Evolutionary conservation across 1,284 basidiomycete genomes (phyloP).

Genomic region (Moesziomyces globuligerus): DNA sequence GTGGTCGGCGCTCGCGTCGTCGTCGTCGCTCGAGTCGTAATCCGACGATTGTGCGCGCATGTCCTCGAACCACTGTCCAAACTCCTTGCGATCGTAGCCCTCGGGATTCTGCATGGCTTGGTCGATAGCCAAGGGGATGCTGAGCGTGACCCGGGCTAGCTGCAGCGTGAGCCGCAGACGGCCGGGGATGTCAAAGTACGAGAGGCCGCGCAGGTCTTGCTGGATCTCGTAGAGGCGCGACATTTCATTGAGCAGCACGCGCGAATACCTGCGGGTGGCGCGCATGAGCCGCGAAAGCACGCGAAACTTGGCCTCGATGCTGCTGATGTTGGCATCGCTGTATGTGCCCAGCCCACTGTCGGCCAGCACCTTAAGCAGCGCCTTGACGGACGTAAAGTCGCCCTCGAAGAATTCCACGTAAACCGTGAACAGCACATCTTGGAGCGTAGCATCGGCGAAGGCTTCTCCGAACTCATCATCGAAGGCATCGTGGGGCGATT

Average conservation of each 20-base stretch:
- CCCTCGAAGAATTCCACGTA: conserved; percentile 84
- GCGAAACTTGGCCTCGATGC: conserved; percentile 67
- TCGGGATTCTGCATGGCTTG: conserved; percentile 71
- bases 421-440: conserved; percentile 77
- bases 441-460: conserved; percentile 69
- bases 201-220: conserved; percentile 76
- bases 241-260: conserved; percentile 78
- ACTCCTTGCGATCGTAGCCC: conserved; percentile 37
- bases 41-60: conserved; percentile 35
- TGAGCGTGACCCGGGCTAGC: conserved; percentile 81
- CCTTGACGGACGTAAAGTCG: conserved; percentile 71
- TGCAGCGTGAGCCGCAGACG: conserved; percentile 80
- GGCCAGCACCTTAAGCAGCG: conserved; percentile 71
- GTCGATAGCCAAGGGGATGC: conserved; percentile 80
- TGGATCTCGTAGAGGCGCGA: conserved; percentile 80
- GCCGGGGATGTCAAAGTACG: conserved; percentile 81
- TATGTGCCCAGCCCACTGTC: conserved; percentile 58
- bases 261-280: conserved; percentile 79
- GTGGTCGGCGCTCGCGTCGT: conserved; percentile 15
- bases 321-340: conserved; percentile 67
- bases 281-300: conserved; percentile 65
- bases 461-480: conserved; percentile 51
- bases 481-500: conserved; percentile 39
- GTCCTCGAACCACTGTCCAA: conserved; percentile 41
- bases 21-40: conserved; percentile 29